Evolutionary conservation across 2,329 filamentous ascomycete species (phyloP), one percentile per base, ranked within the genome.

Genomic region (Talaromyces sp.): DNA sequence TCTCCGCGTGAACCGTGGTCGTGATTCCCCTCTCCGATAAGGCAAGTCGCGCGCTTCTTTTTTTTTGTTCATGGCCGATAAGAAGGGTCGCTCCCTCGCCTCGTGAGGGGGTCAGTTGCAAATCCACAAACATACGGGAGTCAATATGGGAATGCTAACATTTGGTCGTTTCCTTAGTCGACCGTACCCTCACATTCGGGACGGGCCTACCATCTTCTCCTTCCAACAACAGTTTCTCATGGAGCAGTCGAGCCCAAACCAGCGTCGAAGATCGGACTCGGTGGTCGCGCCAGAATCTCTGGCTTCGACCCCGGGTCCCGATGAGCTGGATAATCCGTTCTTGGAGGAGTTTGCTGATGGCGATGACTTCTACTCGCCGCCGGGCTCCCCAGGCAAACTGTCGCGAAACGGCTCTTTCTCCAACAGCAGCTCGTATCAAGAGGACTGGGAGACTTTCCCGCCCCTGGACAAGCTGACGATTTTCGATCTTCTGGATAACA

Each of bases 401-500:
- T 95, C 91, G 7, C 85, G 91, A 54, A 88, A 89, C 50, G 81
- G 83, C 14, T 96, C 91, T 14, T 91, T 91, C 71, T 91, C 90
- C n/a, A 86, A 85, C 44, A 91, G 86, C 72, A 91, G 87, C 70
- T 87, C 86, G n/a, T 91, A 91, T 65, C 89, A 94, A 52, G 90
- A 94, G 64, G 91, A 93, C 69, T 94, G 90, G 83, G 91, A 96
- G 57, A 80, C 85, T 19, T 89, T 95, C 57, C 90, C 92, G 9
- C 92, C 93, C 0, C 79, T 97, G 20, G 94, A 99, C 71, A 89
- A 91, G 47, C 80, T 99, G 49, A 92, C 89, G 35, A 85, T 97
- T 52, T 91, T 99, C 65, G 94, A 99, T 69, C 82, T 99, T 44
- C 83, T 99, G 61, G 93, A 97, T 75, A 97, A 97, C 70, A 75